A percentile compares a stretch with the other conserved stretches of the same genome.
Evolutionary conservation across 805 yeast species (phyloP).

Genomic region (Cyberlindnera lachancei): DNA sequence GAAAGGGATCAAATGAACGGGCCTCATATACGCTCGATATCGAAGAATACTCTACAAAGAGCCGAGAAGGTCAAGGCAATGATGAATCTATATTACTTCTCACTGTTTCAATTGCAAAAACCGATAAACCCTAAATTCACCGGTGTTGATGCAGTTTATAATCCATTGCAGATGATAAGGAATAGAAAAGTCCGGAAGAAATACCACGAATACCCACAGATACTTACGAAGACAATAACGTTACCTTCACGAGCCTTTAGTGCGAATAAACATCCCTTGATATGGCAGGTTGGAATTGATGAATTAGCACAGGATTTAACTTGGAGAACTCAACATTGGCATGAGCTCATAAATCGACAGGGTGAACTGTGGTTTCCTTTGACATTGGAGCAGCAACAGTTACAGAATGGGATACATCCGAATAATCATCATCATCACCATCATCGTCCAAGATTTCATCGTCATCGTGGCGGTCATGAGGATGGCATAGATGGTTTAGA

Average conservation of each 20-base stretch:
- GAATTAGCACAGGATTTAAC: slow-evolving; percentile 50
- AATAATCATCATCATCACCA: slow-evolving; percentile 6
- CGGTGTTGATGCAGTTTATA: slow-evolving; percentile 62
- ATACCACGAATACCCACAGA: slow-evolving; percentile 39
- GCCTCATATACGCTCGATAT: slow-evolving; percentile 16
- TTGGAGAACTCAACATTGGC: slow-evolving; percentile 54
- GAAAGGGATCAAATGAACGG: slow-evolving; percentile 14
- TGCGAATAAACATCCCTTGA: slow-evolving; percentile 35
- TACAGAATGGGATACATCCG: slow-evolving; percentile 1
- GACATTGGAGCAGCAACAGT: neutral
- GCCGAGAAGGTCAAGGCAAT: slow-evolving; percentile 43
- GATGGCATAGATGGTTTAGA: no score
- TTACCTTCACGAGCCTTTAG: slow-evolving; percentile 62
- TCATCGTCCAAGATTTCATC: slow-evolving; percentile 2
- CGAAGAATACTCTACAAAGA: slow-evolving; percentile 34
- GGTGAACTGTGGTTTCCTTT: slow-evolving; percentile 49
- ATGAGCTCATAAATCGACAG: slow-evolving; percentile 35
- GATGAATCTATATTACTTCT: slow-evolving; percentile 20
- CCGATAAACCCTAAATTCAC: slow-evolving; percentile 14
- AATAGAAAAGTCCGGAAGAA: slow-evolving; percentile 54
- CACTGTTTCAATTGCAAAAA: slow-evolving; percentile 17
- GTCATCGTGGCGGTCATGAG: neutral
- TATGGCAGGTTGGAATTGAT: slow-evolving; percentile 59
- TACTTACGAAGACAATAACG: slow-evolving; percentile 43
- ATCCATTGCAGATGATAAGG: slow-evolving; percentile 77